Evolutionary conservation across 2,329 filamentous ascomycete genomes (phyloP).

Genomic region (Pleomassaria siparia): DNA sequence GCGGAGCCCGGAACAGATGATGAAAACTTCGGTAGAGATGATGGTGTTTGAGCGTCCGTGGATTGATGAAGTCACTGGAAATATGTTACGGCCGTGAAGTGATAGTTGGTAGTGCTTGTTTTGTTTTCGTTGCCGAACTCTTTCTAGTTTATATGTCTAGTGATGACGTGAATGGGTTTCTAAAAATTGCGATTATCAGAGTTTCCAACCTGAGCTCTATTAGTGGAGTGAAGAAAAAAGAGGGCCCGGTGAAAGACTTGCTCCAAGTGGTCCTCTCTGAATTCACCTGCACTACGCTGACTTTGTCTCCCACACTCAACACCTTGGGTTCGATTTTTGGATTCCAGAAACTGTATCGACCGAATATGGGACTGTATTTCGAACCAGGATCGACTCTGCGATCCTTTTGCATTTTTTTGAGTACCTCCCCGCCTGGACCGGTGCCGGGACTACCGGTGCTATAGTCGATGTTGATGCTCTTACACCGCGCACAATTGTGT

Average conservation of each 20-base stretch:
- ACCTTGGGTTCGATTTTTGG: constrained; percentile 14
- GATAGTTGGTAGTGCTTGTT: neutral
- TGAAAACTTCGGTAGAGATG: constrained; percentile 2
- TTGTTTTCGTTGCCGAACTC: too few species aligned
- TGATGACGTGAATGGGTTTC: neutral
- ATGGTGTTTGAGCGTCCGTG: neutral
- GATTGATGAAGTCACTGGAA: neutral
- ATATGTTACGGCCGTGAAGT: neutral
- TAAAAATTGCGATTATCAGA: neutral
- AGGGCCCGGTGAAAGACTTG: constrained; percentile 28
- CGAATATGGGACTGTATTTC: constrained; percentile 53
- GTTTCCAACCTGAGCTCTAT: constrained; percentile 6
- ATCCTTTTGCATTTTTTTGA: constrained; percentile 50
- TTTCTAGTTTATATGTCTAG: neutral
- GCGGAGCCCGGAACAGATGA: constrained; percentile 1
- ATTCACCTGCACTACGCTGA: constrained; percentile 44
- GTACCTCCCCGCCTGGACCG: constrained; percentile 42
- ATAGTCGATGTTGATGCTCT: constrained; percentile 52
- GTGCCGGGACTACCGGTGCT: constrained; percentile 44
- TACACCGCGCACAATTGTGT: constrained; percentile 51
- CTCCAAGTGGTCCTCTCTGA: constrained; percentile 46
- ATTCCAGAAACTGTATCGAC: constrained; percentile 48
- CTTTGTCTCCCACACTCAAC: constrained; percentile 47
- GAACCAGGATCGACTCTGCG: constrained; percentile 48
- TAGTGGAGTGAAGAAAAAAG: neutral